Evolutionary conservation across 1,284 basidiomycete species (phyloP), one percentile per base, ranked within the genome.

Genomic region (Nidula niveotomentosa): DNA sequence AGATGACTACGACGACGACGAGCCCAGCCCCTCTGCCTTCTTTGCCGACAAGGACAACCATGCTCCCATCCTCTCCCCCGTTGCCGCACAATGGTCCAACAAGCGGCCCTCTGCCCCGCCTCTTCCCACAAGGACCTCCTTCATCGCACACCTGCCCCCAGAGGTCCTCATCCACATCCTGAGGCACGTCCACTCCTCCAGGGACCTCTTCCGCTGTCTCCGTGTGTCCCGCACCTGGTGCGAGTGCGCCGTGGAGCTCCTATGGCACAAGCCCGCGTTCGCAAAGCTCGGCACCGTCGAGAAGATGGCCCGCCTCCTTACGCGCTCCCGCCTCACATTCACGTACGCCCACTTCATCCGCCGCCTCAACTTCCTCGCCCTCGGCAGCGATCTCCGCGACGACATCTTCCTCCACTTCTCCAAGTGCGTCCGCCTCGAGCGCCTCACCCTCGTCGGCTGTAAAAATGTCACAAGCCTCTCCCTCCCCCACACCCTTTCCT

Each of bases 111-210:
- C 59, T 58, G 71, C 57, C 63, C 54, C 61, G 58, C 70, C 56
- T 55, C 62, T 56, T 56, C 64, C 48, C 61, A 56, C 66, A 49
- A 58, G 65, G 57, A 65, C 62, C 54, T 79, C 80, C 56, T 84
- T 75, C 62, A 82, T 81, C 70, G 76, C 82, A 5, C 72, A 76
- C 47, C 77, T 98, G 6, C 96, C 95, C 2, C 89, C 93, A 52
- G 96, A 98, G 71, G 85, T 98, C 45, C 84, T 98, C 60, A 90
- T 95, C n/a, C 88, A 98, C 74, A 91, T 98, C 63, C 83, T 99
- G 62, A 91, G 90, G 57, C 86, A 94, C 61, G 79, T 99, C 9
- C 84, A 91, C 56, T 80, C 83, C 0, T 76, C 86, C 18, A 79
- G 81, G 53, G 92, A 96, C 72, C 79, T 97, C 43, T 85, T 90